These are phyloP conservation scores for Termitomyces sp. DNA, from an alignment of 768 basidiomycete genomes.

Conservation along the genomic window DNA sequence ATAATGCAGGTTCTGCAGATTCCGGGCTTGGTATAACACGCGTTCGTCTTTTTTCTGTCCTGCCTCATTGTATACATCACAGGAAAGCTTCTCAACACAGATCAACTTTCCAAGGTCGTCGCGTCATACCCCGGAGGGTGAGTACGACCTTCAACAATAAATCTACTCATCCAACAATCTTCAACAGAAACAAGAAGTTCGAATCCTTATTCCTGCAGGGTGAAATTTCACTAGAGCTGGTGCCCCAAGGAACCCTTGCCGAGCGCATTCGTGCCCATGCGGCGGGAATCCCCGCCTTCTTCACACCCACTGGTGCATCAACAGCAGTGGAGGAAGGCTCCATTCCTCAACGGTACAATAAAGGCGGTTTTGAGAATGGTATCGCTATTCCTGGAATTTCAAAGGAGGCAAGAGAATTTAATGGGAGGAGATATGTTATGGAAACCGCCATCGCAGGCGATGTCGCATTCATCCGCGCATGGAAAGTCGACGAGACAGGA, in stretches of 20 bases:
- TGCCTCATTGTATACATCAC: slow-evolving; percentile 2
- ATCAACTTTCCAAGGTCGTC: slow-evolving; percentile 79
- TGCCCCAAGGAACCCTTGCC: slow-evolving; percentile 87
- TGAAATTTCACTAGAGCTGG: slow-evolving; percentile 78
- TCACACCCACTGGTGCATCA: slow-evolving; percentile 82
- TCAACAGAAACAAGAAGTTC: slow-evolving; percentile 76
- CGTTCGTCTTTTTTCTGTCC: background rate
- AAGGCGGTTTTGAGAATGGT: slow-evolving; percentile 66
- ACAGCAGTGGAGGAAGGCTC: slow-evolving; percentile 78
- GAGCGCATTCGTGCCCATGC: slow-evolving; percentile 87
- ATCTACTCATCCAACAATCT: background rate
- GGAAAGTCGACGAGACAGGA: slow-evolving; percentile 90
- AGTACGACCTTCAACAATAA: slow-evolving; percentile 9
- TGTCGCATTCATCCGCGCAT: slow-evolving; percentile 82
- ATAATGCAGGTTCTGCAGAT: slow-evolving; percentile 75
- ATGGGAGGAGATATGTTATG: slow-evolving; percentile 75
- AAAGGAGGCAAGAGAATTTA: slow-evolving; percentile 73
- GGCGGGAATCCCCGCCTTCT: slow-evolving; percentile 92
- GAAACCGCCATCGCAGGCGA: slow-evolving; percentile 78
- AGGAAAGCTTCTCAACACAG: slow-evolving; percentile 71
- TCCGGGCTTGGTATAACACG: slow-evolving; percentile 56
- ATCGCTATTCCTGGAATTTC: slow-evolving; percentile 66
- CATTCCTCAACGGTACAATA: slow-evolving; percentile 75
- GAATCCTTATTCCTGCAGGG: slow-evolving; percentile 78
- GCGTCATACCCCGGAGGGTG: slow-evolving; percentile 88